Conservation (phyloP, 345 rosid species). For the Syzygium aqueum region DNA sequence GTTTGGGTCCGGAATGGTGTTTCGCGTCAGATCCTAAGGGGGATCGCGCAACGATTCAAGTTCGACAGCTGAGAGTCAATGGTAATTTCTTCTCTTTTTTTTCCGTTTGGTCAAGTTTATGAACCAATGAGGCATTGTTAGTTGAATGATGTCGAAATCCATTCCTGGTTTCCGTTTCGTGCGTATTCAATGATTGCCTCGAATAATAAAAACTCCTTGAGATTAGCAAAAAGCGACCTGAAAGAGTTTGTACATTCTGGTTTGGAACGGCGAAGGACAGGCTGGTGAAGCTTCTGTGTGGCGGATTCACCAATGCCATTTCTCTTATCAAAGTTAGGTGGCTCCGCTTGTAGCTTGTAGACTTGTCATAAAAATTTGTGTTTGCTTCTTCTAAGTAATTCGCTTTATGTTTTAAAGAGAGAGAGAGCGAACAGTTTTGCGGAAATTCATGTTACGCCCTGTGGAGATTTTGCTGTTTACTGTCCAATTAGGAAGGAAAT, state of each 20-base stretch:
- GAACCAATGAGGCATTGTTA: too few relatives aligned
- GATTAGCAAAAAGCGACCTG: neutral
- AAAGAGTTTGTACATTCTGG: neutral
- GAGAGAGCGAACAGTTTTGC: neutral
- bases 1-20: too few relatives aligned
- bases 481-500: neutral
- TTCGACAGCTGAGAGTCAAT: too few relatives aligned
- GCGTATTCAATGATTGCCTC: neutral
- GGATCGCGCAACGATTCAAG: too few relatives aligned
- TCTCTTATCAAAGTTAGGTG: neutral
- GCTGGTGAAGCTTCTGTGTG: neutral
- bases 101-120: neutral
- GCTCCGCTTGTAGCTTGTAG: neutral
- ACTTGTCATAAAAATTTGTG: neutral
- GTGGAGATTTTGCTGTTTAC: neutral
- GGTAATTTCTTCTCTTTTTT: accelerated
- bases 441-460: neutral
- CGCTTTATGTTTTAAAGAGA: neutral
- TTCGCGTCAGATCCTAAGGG: neutral
- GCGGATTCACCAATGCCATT: neutral
- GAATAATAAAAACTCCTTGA: too few relatives aligned
- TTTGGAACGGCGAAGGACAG: neutral
- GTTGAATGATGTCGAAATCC: neutral
- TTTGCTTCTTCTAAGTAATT: neutral
- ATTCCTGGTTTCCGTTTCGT: neutral